Percentiles rank a stretch among this genome's conserved stretches.
phyloP scores from a whole-genome alignment of 306 rosid genomes.

The Lablab purpureus region DNA sequence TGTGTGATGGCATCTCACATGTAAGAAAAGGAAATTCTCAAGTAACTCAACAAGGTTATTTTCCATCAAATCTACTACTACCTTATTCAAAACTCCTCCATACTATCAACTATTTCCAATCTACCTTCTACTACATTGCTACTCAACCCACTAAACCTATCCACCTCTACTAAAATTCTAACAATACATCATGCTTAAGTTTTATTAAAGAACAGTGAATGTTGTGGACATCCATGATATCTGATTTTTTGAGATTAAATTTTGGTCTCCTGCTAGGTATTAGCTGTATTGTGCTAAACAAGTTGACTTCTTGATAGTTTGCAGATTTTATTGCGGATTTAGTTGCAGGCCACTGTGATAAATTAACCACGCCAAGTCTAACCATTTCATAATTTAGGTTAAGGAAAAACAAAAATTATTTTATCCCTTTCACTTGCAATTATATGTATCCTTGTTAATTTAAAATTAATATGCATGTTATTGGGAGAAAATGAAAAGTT shows the following conservation, averaged over 20 bases:
- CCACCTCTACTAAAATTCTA: too few relatives aligned
- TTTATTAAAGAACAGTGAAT: background rate
- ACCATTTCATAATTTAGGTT: background rate
- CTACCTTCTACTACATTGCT: too few relatives aligned
- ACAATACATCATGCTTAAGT: background rate
- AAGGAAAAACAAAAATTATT: background rate
- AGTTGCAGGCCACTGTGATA: background rate
- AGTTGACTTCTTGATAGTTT: constrained; percentile 29
- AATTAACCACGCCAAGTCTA: background rate
- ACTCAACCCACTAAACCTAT: too few relatives aligned
- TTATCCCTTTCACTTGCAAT: background rate
- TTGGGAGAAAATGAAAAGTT: background rate
- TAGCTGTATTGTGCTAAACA: constrained; percentile 44
- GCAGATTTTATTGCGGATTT: constrained; percentile 4
- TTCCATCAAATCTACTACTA: too few relatives aligned
- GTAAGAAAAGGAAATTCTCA: too few relatives aligned
- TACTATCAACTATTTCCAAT: too few relatives aligned
- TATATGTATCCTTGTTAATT: background rate
- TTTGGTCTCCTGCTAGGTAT: background rate
- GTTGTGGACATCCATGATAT: constrained; percentile 18
- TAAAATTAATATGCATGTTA: background rate
- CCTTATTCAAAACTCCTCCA: too few relatives aligned
- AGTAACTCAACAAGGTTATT: too few relatives aligned
- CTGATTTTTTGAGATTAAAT: background rate
- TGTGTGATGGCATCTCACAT: too few relatives aligned